Evolutionary conservation across 257 asterid genomes (phyloP).

Genomic region (Nicotiana obtusifolia): DNA sequence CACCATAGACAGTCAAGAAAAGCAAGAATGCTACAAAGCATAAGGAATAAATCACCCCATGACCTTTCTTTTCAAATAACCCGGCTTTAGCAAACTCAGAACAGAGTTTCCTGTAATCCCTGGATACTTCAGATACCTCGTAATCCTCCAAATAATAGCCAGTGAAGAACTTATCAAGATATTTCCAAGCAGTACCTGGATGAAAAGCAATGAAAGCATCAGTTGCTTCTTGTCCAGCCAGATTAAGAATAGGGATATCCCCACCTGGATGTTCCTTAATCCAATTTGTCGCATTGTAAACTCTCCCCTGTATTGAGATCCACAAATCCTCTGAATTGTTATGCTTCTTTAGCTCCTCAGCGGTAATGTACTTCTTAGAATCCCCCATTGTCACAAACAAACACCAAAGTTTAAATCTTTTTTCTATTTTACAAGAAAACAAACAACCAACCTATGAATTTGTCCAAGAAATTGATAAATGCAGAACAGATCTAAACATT

Average conservation of each 20-base stretch:
- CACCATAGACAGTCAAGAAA: slow-evolving; percentile 25
- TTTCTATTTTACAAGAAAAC: not conserved
- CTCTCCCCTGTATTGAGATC: slow-evolving; percentile 40
- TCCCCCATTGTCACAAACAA: not conserved
- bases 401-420: not conserved
- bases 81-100: slow-evolving; percentile 32
- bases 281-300: slow-evolving; percentile 39
- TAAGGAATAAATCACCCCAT: slow-evolving; percentile 29
- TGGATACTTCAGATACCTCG: slow-evolving; percentile 39
- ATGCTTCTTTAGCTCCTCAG: slow-evolving; percentile 33
- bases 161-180: slow-evolving; percentile 32
- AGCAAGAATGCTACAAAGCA: slow-evolving; percentile 16
- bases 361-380: slow-evolving; percentile 26
- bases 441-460: not conserved
- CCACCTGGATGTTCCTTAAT: slow-evolving; percentile 45
- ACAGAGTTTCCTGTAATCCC: slow-evolving; percentile 34
- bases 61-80: slow-evolving; percentile 41
- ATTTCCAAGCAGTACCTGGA: slow-evolving; percentile 43
- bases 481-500: not conserved
- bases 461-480: not conserved
- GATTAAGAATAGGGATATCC: slow-evolving; percentile 24
- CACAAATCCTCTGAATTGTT: slow-evolving; percentile 30
- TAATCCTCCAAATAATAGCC: slow-evolving; percentile 37
- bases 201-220: slow-evolving; percentile 51
- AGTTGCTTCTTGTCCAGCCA: slow-evolving; percentile 44